Base-by-base conservation (phyloP, 129 eudicot species). In the Pittosporum tobira region DNA sequence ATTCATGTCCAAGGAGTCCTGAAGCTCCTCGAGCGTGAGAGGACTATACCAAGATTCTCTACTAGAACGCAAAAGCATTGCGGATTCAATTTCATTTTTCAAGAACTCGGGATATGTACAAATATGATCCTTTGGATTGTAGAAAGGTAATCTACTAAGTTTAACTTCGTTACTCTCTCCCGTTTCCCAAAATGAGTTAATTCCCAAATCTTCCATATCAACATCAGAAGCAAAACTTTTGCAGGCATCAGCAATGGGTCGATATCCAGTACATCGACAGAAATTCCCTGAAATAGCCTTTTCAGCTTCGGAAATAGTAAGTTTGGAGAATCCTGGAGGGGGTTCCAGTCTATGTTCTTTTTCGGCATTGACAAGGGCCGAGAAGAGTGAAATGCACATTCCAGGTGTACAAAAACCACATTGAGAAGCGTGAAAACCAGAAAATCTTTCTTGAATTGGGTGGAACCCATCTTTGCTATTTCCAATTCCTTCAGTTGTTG, bases 351-450 rank as follows among this genome's bases (percentile, higher is more conserved):
- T 73, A 25, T 77, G 10, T 4, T 65, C 48, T 40, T 82, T 83
- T 38, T 86, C 87, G 5, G 96, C 80, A 76, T 91, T 86, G n/a
- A 52, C 74, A 40, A 86, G 87, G 6, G 98, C 87, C 13, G 98
- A 83, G 71, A 83, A 91, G 63, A 91, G 77, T 1, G 98, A 91
- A 47, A 91, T 48, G 51, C 95, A 91, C 90, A 91, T 86, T 53
- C 94, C 98, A 0, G 98, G 98, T 22, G 98, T 83, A 58, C 98
- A 91, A 61, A 86, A 91, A 45, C 98, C 98, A 57, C 98, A 91
- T 37, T 91, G 98, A 61, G 98, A 83, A 46, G 96, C 96, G 56
- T 91, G 98, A 57, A 90, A 90, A 1, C 98, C 98, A 1, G 96
- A 76, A 38, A 91, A 60, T 26, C 98, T 75, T 70, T 86, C 72